Conservation (phyloP, 768 basidiomycete genomes). For the Lentinus brumalis region DNA sequence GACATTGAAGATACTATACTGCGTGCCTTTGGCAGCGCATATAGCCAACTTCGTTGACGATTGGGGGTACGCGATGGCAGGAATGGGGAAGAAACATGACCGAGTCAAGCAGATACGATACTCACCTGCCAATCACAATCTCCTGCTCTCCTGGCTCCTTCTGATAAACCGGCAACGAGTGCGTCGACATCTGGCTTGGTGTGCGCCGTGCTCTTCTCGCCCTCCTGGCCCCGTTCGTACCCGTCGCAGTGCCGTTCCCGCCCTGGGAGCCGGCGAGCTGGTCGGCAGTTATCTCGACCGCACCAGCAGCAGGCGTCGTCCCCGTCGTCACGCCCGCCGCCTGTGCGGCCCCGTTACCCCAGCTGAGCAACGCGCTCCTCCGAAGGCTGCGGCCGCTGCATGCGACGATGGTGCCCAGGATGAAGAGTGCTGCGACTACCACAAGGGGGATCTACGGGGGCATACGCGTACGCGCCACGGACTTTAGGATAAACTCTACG, state of each 20-base stretch:
- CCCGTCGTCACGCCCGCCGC: conserved; percentile 14
- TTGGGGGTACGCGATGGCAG: not conserved
- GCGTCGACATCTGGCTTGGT: conserved; percentile 80
- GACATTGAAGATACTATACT: too few species aligned
- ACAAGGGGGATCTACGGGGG: conserved; percentile 15
- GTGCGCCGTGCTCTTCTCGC: conserved; percentile 53
- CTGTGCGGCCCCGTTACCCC: conserved; percentile 9
- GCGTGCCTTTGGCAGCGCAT: too few species aligned
- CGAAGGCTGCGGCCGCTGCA: conserved; percentile 13
- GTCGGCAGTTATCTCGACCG: conserved; percentile 54
- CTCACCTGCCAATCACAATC: conserved; percentile 64
- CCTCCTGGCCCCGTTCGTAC: conserved; percentile 33
- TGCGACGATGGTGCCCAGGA: conserved; percentile 13
- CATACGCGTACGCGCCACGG: not conserved
- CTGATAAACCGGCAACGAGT: conserved; percentile 75
- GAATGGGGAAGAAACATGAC: not conserved
- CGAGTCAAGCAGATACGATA: not conserved
- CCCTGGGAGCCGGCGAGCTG: conserved; percentile 53
- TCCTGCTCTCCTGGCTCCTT: conserved; percentile 86
- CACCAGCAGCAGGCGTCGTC: not conserved
- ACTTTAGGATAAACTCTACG: not conserved
- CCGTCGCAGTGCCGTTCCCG: conserved; percentile 22
- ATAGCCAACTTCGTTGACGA: too few species aligned
- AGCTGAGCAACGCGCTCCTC: not conserved
- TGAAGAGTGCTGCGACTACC: conserved; percentile 15